These are phyloP conservation scores for Eucalyptus polybractea DNA, from an alignment of 345 rosid species.

Conservation along the genomic window DNA sequence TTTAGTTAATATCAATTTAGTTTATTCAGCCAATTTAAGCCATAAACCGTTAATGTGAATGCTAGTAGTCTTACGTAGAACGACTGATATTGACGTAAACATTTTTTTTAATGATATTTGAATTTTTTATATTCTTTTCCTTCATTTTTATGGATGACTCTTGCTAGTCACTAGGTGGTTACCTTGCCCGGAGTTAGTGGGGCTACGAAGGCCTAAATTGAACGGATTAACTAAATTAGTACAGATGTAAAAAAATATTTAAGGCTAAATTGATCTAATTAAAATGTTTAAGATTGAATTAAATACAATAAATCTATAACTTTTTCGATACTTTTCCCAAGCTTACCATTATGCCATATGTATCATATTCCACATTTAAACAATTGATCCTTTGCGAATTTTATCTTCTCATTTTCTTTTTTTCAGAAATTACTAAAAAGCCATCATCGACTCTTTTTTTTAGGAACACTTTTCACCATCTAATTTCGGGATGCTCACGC, in stretches of 20 bases:
- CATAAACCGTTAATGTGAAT: accelerated
- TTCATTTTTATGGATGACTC: too few species aligned
- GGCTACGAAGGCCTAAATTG: accelerated
- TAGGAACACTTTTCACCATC: neutral
- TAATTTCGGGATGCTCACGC: neutral
- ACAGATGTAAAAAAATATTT: too few species aligned
- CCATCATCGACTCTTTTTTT: neutral
- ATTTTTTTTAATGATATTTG: too few species aligned
- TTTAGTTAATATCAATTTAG: too few species aligned
- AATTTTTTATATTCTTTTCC: neutral
- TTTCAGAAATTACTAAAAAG: neutral
- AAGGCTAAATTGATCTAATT: accelerated
- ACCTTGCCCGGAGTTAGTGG: accelerated
- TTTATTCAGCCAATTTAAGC: accelerated
- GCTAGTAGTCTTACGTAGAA: accelerated
- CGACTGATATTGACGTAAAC: accelerated
- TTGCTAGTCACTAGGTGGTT: accelerated
- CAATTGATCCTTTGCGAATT: too few species aligned
- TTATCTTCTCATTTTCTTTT: too few species aligned
- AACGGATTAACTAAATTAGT: neutral
- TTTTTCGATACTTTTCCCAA: neutral
- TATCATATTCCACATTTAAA: neutral
- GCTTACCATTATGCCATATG: neutral
- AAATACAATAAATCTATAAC: too few species aligned
- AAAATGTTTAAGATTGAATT: accelerated